A percentile compares a stretch with the other conserved stretches of the same genome.
Conservation (phyloP, 208 protist species). For the Crithidia fasciculata region DNA sequence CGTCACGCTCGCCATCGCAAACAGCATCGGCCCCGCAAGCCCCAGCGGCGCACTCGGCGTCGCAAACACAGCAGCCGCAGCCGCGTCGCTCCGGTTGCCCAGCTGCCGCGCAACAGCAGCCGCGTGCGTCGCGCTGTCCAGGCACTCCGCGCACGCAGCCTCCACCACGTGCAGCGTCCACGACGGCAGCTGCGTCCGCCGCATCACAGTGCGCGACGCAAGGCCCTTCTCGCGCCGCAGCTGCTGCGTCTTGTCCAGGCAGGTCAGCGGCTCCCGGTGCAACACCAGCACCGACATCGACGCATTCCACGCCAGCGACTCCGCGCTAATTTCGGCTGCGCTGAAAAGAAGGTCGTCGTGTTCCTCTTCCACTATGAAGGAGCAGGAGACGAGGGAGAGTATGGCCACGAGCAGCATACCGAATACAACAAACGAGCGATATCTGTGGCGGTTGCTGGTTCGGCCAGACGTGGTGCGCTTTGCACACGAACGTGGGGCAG, state of each 20-base stretch:
- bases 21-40: constrained; percentile 19
- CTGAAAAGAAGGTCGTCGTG: too few species aligned
- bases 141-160: constrained; percentile 1
- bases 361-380: too few species aligned
- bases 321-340: neutral
- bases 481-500: too few species aligned
- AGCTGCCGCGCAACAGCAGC: constrained; percentile 6
- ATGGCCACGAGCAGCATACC: too few species aligned
- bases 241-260: neutral
- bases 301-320: neutral
- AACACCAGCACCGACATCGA: neutral
- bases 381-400: too few species aligned
- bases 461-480: too few species aligned
- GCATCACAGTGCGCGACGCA: neutral
- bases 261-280: neutral
- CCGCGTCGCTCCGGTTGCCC: neutral
- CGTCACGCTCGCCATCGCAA: constrained; percentile 28
- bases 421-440: too few species aligned
- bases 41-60: constrained; percentile 12
- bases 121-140: constrained; percentile 8
- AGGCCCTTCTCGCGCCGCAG: neutral
- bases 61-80: constrained; percentile 6
- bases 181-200: neutral
- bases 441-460: too few species aligned
- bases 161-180: neutral